These are phyloP conservation scores for Ascochyta fabae DNA, from an alignment of 2,329 filamentous ascomycete species.

Conservation along the genomic window DNA sequence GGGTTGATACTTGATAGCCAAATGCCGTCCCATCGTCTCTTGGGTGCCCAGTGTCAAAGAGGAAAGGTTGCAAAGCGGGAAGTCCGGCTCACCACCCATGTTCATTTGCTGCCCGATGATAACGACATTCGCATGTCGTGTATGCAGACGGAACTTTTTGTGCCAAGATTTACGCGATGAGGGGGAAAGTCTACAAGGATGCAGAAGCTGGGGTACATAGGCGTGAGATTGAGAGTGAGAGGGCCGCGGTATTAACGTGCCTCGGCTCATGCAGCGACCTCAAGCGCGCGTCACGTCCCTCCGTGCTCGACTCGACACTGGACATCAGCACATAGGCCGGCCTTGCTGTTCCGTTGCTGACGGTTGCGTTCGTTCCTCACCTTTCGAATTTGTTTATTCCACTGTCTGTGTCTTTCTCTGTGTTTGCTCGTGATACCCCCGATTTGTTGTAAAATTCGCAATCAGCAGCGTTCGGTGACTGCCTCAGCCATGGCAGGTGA, in stretches of 20 bases:
- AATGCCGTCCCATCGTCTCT: neutral
- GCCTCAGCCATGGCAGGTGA: conserved; percentile 19
- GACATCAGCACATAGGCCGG: conserved; percentile 7
- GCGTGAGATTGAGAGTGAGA: neutral
- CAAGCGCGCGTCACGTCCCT: conserved; percentile 6
- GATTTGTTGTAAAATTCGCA: neutral
- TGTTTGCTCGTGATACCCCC: conserved; percentile 4
- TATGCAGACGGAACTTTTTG: neutral
- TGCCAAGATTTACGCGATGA: conserved; percentile 8
- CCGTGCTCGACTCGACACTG: conserved; percentile 5
- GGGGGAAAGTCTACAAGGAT: conserved; percentile 7
- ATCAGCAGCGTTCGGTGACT: neutral
- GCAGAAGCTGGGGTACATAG: conserved; percentile 4
- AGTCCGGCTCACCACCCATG: neutral
- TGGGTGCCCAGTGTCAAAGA: neutral
- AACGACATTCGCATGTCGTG: neutral
- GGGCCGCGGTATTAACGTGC: neutral
- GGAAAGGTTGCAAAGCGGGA: neutral
- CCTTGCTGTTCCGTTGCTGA: conserved; percentile 9
- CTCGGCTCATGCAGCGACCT: conserved; percentile 12
- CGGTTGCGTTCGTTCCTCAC: neutral
- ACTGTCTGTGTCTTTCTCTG: neutral
- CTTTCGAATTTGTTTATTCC: neutral
- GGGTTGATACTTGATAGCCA: neutral
- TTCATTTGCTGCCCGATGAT: neutral